Evolutionary conservation across 371 early-diverging fungal genomes (phyloP), one percentile per base, ranked within the genome.

Genomic region (Mortierella sp.): DNA sequence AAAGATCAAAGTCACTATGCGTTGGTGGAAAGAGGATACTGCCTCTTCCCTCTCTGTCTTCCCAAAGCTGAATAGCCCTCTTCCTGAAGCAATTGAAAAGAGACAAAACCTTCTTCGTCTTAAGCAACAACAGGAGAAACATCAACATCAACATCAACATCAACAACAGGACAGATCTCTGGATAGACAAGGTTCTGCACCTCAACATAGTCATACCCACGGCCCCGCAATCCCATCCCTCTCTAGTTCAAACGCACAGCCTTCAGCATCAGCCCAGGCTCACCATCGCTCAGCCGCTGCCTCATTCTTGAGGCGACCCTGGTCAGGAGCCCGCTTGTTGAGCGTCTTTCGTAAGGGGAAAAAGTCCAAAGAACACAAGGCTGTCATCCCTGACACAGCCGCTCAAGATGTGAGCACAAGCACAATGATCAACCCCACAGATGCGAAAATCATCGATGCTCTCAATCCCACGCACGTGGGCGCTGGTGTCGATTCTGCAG

Each of bases 11-110:
- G 81, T 80, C 22, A 75, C 75, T 16, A 80, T 80, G 69, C 81
- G 81, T 24, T 80, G 81, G 81, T 80, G 81, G 81, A 80, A 75
- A 37, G 75, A 80, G 47, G 75, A 80, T 66, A 39, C 58, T 20
- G 30, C 66, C 52, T 62, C 49, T 22, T 71, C 81, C 16, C 76
- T 80, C 24, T 68, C 81, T 45, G 81, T 75, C 55, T 72, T 66
- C 32, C 81, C 81, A 39, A 80, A 69, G 45, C 63, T 80, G 57
- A 80, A 75, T 62, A 72, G 72, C 28, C 72, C 81, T 1, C 47
- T 80, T 14, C 69, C 75, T 0, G 62, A 64, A 6, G 52, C 72
- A 12, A 62, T 80, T 55, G 64, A 61, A 14, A 51, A 14, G 8
- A 70, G 67, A 9, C 79, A 78, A 64, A 16, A 20, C 5, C 58